Percentiles rank a stretch among this genome's conserved stretches.
Conservation (phyloP, 352 stramenopile species). For the Discostella stelligera region DNA sequence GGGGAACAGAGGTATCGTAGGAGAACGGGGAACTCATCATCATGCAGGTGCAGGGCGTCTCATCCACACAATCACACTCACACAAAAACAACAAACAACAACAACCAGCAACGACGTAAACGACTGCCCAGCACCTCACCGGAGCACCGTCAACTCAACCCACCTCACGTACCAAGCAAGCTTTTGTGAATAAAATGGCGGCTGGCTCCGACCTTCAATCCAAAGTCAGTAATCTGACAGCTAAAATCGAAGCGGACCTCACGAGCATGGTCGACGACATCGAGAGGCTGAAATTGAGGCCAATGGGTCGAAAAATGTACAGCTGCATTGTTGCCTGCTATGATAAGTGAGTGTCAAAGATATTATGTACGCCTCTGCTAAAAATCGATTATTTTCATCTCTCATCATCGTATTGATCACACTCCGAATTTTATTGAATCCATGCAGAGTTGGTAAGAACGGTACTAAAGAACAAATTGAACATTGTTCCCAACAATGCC, state of each 20-base stretch:
- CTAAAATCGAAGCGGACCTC: conserved; percentile 67
- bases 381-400: too few species aligned
- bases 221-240: conserved; percentile 67
- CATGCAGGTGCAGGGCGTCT: too few species aligned
- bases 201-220: conserved; percentile 61
- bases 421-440: not conserved
- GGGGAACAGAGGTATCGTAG: too few species aligned
- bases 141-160: too few species aligned
- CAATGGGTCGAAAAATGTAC: conserved; percentile 62
- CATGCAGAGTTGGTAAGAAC: conserved; percentile 52
- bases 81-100: too few species aligned
- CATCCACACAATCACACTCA: too few species aligned
- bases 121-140: too few species aligned
- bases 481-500: conserved; percentile 67
- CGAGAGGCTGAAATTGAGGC: conserved; percentile 60
- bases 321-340: conserved; percentile 73
- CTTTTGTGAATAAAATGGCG: too few species aligned
- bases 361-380: not conserved
- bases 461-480: conserved; percentile 69
- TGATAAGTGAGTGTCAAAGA: conserved; percentile 55
- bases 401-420: too few species aligned
- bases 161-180: too few species aligned
- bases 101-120: too few species aligned
- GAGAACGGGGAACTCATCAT: too few species aligned
- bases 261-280: conserved; percentile 66